phyloP scores from a whole-genome alignment of 257 asterid species.

The Parsonsia alboflavescens region DNA sequence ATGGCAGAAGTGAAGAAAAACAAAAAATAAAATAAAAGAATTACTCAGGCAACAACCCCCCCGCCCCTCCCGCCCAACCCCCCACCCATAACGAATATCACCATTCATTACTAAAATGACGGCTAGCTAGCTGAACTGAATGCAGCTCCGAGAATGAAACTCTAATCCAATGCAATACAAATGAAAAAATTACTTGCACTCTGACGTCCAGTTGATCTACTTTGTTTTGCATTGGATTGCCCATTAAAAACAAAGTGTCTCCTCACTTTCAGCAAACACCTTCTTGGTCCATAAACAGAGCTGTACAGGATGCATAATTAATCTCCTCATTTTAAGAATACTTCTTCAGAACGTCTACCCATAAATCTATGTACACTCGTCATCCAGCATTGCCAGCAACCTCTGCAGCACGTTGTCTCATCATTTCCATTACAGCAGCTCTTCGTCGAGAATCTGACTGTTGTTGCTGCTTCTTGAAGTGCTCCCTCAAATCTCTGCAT shows the following conservation, averaged over 20 bases:
- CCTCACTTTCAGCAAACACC: conserved; percentile 13
- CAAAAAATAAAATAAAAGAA: conserved; percentile 33
- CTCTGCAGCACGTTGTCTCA: conserved; percentile 96
- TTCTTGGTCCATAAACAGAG: conserved; percentile 16
- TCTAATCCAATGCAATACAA: conserved; percentile 22
- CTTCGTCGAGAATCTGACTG: conserved; percentile 92
- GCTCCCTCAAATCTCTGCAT: conserved; percentile 78
- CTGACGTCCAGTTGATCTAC: conserved; percentile 20
- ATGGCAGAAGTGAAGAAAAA: conserved; percentile 26
- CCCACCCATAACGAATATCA: conserved; percentile 5
- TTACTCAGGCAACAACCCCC: too few species aligned
- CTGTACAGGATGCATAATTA: conserved; percentile 21
- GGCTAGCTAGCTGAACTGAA: conserved; percentile 19
- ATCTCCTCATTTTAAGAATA: neutral
- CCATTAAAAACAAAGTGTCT: conserved; percentile 12
- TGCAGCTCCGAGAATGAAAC: conserved; percentile 30
- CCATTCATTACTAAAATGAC: neutral
- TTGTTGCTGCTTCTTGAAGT: conserved; percentile 72
- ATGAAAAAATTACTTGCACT: conserved; percentile 13
- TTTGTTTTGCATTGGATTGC: conserved; percentile 14
- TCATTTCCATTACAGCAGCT: conserved; percentile 95
- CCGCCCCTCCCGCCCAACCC: conserved; percentile 6
- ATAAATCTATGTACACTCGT: conserved; percentile 28
- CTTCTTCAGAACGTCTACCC: conserved; percentile 8
- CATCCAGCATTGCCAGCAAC: conserved; percentile 60